Evolutionary conservation across 2,329 filamentous ascomycete genomes (phyloP), one percentile per base, ranked within the genome.

Genomic region (Pyrenophora graminea): DNA sequence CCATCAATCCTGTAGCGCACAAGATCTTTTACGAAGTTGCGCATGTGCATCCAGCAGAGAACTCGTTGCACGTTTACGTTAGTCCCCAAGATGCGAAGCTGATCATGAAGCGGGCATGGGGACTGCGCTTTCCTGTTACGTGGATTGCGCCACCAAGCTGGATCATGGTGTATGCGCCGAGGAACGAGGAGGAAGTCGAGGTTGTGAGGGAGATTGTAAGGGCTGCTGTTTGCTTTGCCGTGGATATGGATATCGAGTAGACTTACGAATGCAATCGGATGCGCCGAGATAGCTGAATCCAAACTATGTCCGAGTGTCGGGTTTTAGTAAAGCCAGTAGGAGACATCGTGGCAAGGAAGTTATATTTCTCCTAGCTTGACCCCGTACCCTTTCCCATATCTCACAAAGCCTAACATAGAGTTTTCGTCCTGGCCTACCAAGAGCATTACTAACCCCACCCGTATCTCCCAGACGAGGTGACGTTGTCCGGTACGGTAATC

Each of bases 101-200:
- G 43, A 82, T 94, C 2, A 76, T 95, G 21, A 80, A 85, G 59
- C 85, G 84, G 58, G 89, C 89, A 1, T 95, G 90, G 90, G 91
- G 87, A 0, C 83, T 91, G 74, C 67, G 80, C 33, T 82, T 85
- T 69, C 80, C 81, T 0, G 64, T 70, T 1, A 56, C 56, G 6
- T 70, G 66, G 66, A 8, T 70, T 36, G 66, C 65, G 23, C 68
- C 67, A 12, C 46, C 56, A 21, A 68, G 68, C 40, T 70, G 67
- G 68, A 63, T 70, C 23, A 88, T 95, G 87, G 79, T 95, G 12
- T 96, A 95, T 74, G 89, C 90, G 12, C 90, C 91, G 2, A 77
- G 88, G 63, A 80, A 86, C 58, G 80, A 85, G 51, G 79, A 81
- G 27, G 90, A 95, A 68, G 73, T 94, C 23, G 79, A 82, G 49